phyloP scores from a whole-genome alignment of 257 asterid genomes.

The Parsonsia alboflavescens region DNA sequence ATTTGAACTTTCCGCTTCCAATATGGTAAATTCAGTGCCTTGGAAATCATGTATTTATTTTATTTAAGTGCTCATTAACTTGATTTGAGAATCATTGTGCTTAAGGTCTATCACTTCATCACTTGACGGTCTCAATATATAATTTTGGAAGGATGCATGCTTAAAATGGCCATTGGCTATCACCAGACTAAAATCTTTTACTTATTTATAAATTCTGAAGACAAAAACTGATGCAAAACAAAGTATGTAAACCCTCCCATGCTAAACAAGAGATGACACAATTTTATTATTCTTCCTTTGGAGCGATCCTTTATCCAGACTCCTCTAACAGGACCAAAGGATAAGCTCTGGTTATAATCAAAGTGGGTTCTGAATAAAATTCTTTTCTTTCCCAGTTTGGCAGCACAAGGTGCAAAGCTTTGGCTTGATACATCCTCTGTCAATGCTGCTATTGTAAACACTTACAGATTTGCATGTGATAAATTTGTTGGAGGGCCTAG shows the following conservation, averaged over 20 bases:
- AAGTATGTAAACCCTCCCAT: not conserved
- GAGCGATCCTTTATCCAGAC: not conserved
- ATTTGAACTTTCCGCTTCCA: not conserved
- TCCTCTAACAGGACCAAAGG: not conserved
- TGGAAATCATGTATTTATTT: not conserved
- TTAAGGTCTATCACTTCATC: not conserved
- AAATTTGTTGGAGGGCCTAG: constrained; percentile 35
- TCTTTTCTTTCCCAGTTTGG: constrained; percentile 50
- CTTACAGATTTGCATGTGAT: constrained; percentile 62
- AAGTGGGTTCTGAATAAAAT: constrained; percentile 1
- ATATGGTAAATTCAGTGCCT: not conserved
- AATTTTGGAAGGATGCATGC: not conserved
- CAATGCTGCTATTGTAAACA: constrained; percentile 75
- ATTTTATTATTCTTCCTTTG: not conserved
- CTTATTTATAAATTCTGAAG: not conserved
- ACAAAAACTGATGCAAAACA: constrained; percentile 1
- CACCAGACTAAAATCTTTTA: not conserved
- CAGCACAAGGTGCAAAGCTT: constrained; percentile 65
- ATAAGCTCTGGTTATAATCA: not conserved
- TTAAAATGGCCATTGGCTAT: not conserved
- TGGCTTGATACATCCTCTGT: constrained; percentile 87
- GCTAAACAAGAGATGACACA: not conserved
- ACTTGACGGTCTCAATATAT: not conserved
- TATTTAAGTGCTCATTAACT: not conserved
- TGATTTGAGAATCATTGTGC: not conserved